A percentile compares a stretch with the other conserved stretches of the same genome.
phyloP scores from a whole-genome alignment of 106 monocot species.

The Acanthochlamys bracteata region DNA sequence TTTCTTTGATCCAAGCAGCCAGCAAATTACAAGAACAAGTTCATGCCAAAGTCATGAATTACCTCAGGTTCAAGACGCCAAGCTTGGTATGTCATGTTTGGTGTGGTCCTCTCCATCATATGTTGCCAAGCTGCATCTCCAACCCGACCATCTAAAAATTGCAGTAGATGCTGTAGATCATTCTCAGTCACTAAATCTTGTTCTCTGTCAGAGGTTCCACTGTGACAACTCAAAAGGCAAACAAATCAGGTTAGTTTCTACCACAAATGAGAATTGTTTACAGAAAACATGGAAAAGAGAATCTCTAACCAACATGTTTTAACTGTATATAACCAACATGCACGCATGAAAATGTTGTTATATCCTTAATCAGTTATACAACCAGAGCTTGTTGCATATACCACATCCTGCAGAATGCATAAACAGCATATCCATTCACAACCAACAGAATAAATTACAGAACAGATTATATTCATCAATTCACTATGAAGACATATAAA shows the following conservation, averaged over 20 bases:
- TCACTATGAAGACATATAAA: too few relatives aligned
- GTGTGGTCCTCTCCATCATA: conserved; percentile 58
- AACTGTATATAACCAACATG: too few relatives aligned
- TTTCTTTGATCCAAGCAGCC: not conserved
- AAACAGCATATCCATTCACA: too few relatives aligned
- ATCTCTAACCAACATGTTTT: too few relatives aligned
- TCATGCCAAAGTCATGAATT: not conserved
- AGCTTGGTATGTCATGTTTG: conserved; percentile 73
- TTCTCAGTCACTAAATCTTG: conserved; percentile 43
- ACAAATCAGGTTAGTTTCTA: not conserved
- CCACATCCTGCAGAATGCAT: too few relatives aligned
- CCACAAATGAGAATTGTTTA: too few relatives aligned
- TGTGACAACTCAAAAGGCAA: not conserved
- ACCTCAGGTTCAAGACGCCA: conserved; percentile 81
- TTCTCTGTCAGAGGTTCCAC: conserved; percentile 22
- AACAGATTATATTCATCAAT: too few relatives aligned
- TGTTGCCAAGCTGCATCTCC: conserved; percentile 53
- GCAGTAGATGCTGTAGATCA: conserved; percentile 51
- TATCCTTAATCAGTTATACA: too few relatives aligned
- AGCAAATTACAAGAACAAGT: not conserved
- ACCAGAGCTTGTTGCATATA: too few relatives aligned
- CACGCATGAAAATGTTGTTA: too few relatives aligned
- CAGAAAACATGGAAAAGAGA: too few relatives aligned
- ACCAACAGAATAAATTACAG: too few relatives aligned
- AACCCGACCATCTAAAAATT: conserved; percentile 44